Evolutionary conservation across 2,329 filamentous ascomycete genomes (phyloP), one percentile per base, ranked within the genome.

Genomic region (Cladosporium colombiae): DNA sequence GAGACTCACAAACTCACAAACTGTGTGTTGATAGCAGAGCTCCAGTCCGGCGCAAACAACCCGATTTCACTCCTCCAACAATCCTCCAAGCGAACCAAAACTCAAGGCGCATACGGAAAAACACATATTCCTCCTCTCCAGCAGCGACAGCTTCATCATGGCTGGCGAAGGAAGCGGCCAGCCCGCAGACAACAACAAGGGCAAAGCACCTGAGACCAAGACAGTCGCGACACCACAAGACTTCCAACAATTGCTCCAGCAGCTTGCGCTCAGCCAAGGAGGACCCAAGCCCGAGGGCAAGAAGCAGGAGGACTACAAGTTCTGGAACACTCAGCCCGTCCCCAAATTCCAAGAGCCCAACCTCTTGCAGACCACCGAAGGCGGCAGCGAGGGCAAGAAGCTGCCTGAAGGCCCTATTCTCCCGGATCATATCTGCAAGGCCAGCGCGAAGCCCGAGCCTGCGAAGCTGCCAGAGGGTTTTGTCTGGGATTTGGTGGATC

Each of bases 321-420:
- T 99, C 82, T 99, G 95, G 95, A 89, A 92, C 78, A 99, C 95
- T 56, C 95, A 99, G 79, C 95, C 95, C 0, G 95, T 99, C 66
- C 91, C 91, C 60, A 89, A 89, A 74, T 97, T 98, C 75, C 89
- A 86, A 73, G 74, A 75, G 66, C 71, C 73, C 21, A 74, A 75
- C 70, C 68, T 76, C 49, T 70, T 76, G 29, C 75, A 75, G 65
- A 74, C 71, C 21, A 76, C 74, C 8, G 72, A 69, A n/a, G 83
- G 66, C 72, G 80, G 83, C 66, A 81, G 84, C 69, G 76, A 80
- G 44, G 56, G 56, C 33, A 59, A 59, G 35, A 29, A 14, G 4
- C 74, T 88, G 58, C 83, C 88, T 69, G 93, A 98, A 73, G 95
- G 95, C 0, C 92, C 93, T 0, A 91, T 99, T 76, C 91, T 89